These are phyloP conservation scores for Abortiporus biennis DNA, from an alignment of 1,284 basidiomycete genomes.

Conservation along the genomic window DNA sequence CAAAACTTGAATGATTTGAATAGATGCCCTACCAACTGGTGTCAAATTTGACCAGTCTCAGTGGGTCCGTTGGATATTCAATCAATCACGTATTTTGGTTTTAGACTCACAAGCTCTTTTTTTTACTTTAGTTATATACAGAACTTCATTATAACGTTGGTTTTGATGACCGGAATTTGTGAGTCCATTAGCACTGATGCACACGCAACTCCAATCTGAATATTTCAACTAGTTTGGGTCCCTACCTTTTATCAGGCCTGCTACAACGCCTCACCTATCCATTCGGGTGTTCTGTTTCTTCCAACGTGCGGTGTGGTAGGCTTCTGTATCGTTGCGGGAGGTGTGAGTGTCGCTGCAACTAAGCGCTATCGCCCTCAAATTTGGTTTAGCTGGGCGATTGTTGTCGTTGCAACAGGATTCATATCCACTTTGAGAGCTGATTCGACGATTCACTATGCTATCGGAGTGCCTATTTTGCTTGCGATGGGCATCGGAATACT, in stretches of 20 bases:
- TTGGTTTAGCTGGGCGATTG: constrained; percentile 5
- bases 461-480: constrained; percentile 1
- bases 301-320: not conserved
- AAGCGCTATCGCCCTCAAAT: constrained; percentile 3
- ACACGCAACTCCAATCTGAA: not conserved
- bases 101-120: not conserved
- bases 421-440: constrained; percentile 2
- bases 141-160: constrained; percentile 11
- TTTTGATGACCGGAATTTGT: constrained; percentile 13
- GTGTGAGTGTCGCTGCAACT: not conserved
- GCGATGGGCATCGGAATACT: constrained; percentile 3
- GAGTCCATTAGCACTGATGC: not conserved
- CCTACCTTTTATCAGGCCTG: constrained; percentile 35
- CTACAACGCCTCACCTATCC: constrained; percentile 20
- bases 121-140: constrained; percentile 18
- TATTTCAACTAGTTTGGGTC: constrained; percentile 22
- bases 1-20: not conserved
- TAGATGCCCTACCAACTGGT: constrained; percentile 11
- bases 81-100: not conserved
- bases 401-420: not conserved
- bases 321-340: not conserved
- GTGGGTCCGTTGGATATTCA: constrained; percentile 9
- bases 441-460: not conserved
- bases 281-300: constrained; percentile 17
- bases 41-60: constrained; percentile 13